A percentile compares a stretch with the other conserved stretches of the same genome.
phyloP scores from a whole-genome alignment of 495 filamentous ascomycete species.

The Tuber indicum region DNA sequence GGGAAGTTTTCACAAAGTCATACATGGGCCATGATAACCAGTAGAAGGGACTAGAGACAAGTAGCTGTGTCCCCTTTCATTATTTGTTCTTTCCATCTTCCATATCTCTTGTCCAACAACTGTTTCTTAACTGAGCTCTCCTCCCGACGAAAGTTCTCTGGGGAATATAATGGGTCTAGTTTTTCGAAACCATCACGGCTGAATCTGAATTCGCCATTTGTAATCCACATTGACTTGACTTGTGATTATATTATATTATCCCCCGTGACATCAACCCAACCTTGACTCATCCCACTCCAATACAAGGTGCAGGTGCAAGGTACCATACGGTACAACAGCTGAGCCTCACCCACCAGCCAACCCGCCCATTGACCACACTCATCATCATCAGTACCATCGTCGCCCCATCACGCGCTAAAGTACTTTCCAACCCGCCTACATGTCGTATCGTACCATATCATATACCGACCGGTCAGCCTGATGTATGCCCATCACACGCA shows the following conservation, averaged over 20 bases:
- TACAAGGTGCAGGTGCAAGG: not conserved
- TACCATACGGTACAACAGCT: not conserved
- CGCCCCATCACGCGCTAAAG: constrained; percentile 10
- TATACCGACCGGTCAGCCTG: not conserved
- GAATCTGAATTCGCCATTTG: not conserved
- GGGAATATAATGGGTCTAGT: not conserved
- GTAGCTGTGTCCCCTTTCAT: not conserved
- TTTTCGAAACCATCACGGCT: not conserved
- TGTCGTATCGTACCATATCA: constrained; percentile 1
- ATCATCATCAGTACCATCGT: not conserved
- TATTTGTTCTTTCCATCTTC: not conserved
- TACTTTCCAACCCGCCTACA: constrained; percentile 23
- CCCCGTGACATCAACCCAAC: not conserved
- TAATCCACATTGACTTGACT: not conserved
- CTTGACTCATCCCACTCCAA: not conserved
- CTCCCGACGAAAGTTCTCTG: not conserved
- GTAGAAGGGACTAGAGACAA: not conserved
- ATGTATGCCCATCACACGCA: not conserved
- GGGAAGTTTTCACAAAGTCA: not conserved
- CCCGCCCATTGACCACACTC: not conserved
- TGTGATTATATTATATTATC: not conserved
- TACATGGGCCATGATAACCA: not conserved
- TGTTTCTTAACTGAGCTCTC: not conserved
- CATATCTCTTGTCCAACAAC: not conserved
- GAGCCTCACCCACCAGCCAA: not conserved